Conservation (phyloP, 2,329 filamentous ascomycete species). For the Cladosporium sp. region DNA sequence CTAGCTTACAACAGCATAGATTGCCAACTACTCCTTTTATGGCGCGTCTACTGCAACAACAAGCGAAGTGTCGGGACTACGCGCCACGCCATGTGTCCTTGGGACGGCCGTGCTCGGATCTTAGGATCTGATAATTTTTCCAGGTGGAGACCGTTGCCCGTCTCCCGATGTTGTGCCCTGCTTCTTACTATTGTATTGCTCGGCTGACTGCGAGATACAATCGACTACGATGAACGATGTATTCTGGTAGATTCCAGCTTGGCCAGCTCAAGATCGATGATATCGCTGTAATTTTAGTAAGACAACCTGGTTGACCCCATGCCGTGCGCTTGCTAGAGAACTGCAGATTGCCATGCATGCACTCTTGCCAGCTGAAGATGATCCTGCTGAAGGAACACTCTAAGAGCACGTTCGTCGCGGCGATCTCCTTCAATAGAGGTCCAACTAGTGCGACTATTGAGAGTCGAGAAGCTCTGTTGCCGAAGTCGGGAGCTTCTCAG, state of each 20-base stretch:
- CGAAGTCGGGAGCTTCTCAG: neutral
- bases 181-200: neutral
- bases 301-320: no score
- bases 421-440: neutral
- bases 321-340: no score
- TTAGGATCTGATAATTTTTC: constrained; percentile 5
- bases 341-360: no score
- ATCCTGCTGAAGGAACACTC: neutral
- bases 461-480: neutral
- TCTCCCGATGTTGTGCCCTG: neutral
- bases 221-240: no score
- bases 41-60: neutral
- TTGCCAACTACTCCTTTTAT: neutral
- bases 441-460: neutral
- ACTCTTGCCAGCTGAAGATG: neutral
- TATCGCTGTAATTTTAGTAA: no score
- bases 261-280: no score
- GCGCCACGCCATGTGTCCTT: neutral
- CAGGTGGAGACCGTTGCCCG: neutral
- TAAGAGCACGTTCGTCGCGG: neutral
- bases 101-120: neutral
- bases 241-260: no score
- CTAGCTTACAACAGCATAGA: neutral
- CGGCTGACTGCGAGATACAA: no score
- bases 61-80: neutral